These are phyloP conservation scores for Aspergillus fructus DNA, from an alignment of 2,329 filamentous ascomycete genomes.

Conservation along the genomic window DNA sequence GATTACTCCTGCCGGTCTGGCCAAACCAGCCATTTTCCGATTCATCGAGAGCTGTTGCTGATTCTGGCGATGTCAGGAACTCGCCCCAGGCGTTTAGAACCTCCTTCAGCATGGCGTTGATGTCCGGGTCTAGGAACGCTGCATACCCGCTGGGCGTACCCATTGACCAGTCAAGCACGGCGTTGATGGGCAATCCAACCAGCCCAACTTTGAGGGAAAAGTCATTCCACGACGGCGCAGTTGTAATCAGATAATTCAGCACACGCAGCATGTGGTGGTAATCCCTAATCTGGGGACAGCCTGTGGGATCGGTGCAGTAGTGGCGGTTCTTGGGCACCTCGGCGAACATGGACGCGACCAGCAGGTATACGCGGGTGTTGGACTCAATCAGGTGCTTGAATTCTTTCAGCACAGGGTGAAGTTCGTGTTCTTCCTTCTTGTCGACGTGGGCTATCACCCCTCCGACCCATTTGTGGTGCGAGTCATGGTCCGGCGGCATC, in stretches of 20 bases:
- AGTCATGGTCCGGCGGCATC: constrained; percentile 63
- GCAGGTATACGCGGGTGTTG: constrained; percentile 65
- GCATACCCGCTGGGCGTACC: constrained; percentile 54
- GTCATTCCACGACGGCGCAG: constrained; percentile 32
- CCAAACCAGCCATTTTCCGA: constrained; percentile 57
- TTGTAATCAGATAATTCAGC: constrained; percentile 55
- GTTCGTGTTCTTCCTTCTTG: constrained; percentile 43
- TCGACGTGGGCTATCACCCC: constrained; percentile 58
- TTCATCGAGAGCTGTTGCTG: constrained; percentile 50
- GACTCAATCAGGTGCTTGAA: constrained; percentile 66
- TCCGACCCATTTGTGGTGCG: constrained; percentile 64
- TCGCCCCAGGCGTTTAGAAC: constrained; percentile 57
- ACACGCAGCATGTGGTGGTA: constrained; percentile 66
- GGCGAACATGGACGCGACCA: constrained; percentile 66
- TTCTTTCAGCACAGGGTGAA: constrained; percentile 62
- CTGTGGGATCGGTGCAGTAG: constrained; percentile 63
- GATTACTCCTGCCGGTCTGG: constrained; percentile 46
- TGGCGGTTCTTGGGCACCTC: constrained; percentile 62
- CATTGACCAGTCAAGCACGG: constrained; percentile 61
- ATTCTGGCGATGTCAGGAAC: constrained; percentile 53
- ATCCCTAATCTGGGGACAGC: constrained; percentile 62
- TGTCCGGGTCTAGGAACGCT: constrained; percentile 53
- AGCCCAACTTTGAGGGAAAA: constrained; percentile 39
- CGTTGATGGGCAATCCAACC: constrained; percentile 58
- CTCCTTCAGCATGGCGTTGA: constrained; percentile 54